Evolutionary conservation across 192 early-diverging fungal genomes (phyloP).

Genomic region (Coemansia sp.): DNA sequence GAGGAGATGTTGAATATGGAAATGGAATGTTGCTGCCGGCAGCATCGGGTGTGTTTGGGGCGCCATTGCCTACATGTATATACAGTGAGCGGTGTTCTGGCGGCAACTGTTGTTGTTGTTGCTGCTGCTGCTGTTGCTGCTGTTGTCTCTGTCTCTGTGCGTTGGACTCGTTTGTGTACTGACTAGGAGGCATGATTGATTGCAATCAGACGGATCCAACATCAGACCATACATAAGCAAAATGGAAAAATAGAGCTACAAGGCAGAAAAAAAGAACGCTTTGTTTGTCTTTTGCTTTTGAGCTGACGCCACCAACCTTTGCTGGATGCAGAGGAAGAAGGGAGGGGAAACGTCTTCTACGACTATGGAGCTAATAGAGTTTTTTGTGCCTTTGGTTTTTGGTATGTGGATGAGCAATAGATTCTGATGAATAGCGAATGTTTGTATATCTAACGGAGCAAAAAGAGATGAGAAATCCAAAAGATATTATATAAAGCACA

Average conservation of each 20-base stretch:
- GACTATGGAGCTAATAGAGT: neutral
- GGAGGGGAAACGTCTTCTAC: neutral
- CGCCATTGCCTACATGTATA: slow-evolving; percentile 6
- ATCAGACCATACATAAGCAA: neutral
- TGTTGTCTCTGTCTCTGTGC: neutral
- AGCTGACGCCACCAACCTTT: too few relatives aligned
- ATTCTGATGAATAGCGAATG: neutral
- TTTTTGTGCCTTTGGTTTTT: neutral
- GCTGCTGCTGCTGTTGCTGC: too few relatives aligned
- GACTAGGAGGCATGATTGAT: neutral
- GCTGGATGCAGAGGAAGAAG: neutral
- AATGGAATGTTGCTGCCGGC: slow-evolving; percentile 6
- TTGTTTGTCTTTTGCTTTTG: too few relatives aligned
- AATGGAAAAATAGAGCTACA: neutral
- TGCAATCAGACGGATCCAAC: neutral
- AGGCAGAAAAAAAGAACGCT: neutral
- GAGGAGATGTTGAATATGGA: slow-evolving; percentile 9
- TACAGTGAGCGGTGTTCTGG: neutral
- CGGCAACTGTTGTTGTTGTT: neutral
- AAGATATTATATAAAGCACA: neutral
- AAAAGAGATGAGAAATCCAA: neutral
- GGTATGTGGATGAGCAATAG: neutral
- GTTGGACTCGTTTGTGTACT: neutral
- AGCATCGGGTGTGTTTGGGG: neutral
- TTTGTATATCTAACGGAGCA: neutral